These are phyloP conservation scores for Scytalidium lignicola DNA, from an alignment of 2,329 filamentous ascomycete species.

Conservation along the genomic window DNA sequence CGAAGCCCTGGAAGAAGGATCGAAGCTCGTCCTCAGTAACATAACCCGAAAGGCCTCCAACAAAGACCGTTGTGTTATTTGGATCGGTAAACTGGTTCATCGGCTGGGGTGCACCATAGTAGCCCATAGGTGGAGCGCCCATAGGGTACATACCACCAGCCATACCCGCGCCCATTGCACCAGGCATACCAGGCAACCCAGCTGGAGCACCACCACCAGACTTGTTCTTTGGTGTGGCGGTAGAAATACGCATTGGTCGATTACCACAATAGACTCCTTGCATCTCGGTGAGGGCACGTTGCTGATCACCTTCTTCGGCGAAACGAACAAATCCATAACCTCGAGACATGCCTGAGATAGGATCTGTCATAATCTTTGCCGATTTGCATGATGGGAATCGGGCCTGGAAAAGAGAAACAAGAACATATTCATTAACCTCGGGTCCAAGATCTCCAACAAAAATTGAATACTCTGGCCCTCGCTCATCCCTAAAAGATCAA, in stretches of 20 bases:
- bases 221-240: constrained; percentile 94
- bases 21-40: constrained; percentile 99
- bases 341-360: constrained; percentile 93
- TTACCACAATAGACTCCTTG: constrained; percentile 99
- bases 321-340: constrained; percentile 98
- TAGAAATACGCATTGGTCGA: constrained; percentile 96
- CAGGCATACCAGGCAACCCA: constrained; percentile 42
- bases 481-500: constrained; percentile 68
- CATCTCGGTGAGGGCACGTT: constrained; percentile 95
- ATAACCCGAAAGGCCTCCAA: constrained; percentile 93
- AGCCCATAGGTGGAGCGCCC: constrained; percentile 61
- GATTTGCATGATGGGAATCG: constrained; percentile 98
- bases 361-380: constrained; percentile 99
- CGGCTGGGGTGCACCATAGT: constrained; percentile 64
- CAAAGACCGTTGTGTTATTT: constrained; percentile 99
- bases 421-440: constrained; percentile 96
- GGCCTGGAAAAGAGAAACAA: constrained; percentile 94
- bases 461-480: constrained; percentile 92
- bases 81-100: constrained; percentile 99
- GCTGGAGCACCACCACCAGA: constrained; percentile 46
- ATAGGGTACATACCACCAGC: constrained; percentile 57
- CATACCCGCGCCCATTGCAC: constrained; percentile 43
- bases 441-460: constrained; percentile 97
- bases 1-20: constrained; percentile 99
- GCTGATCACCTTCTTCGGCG: constrained; percentile 90